phyloP scores from a whole-genome alignment of 306 rosid species.

The Dalbergia cochinchinensis region DNA sequence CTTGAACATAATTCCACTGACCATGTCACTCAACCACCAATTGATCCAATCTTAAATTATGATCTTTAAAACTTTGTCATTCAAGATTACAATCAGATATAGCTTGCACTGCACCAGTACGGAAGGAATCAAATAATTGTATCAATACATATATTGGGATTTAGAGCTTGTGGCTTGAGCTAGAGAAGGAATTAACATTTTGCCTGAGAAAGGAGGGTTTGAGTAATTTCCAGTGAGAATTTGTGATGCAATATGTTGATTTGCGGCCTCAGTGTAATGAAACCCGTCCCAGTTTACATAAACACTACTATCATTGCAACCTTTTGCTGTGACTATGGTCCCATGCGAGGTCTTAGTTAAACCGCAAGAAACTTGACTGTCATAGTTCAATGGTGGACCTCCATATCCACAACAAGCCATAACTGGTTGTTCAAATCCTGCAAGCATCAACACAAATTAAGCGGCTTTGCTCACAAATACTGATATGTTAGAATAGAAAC shows the following conservation, averaged over 20 bases:
- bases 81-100: constrained; percentile 5
- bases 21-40: background rate
- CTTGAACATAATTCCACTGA: constrained; percentile 8
- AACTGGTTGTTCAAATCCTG: constrained; percentile 77
- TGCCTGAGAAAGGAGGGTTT: constrained; percentile 62
- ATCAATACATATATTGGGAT: background rate
- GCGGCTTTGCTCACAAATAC: too few species aligned
- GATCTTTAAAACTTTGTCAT: background rate
- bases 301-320: constrained; percentile 62
- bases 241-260: constrained; percentile 70
- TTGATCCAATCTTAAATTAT: background rate
- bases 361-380: constrained; percentile 63
- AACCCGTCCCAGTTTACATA: constrained; percentile 83
- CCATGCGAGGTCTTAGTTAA: constrained; percentile 70
- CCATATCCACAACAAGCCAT: constrained; percentile 88
- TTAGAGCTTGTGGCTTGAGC: constrained; percentile 53
- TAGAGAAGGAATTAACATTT: constrained; percentile 67
- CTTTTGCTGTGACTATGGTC: constrained; percentile 66
- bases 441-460: constrained; percentile 20
- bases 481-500: too few species aligned
- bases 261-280: constrained; percentile 87
- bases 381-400: constrained; percentile 78
- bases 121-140: background rate
- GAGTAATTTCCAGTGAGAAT: constrained; percentile 73
- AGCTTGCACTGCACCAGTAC: constrained; percentile 10